A percentile compares a stretch with the other conserved stretches of the same genome.
These are phyloP conservation scores for Aechmea fasciata DNA, from an alignment of 176 grass and related monocot genomes.

Conservation along the genomic window DNA sequence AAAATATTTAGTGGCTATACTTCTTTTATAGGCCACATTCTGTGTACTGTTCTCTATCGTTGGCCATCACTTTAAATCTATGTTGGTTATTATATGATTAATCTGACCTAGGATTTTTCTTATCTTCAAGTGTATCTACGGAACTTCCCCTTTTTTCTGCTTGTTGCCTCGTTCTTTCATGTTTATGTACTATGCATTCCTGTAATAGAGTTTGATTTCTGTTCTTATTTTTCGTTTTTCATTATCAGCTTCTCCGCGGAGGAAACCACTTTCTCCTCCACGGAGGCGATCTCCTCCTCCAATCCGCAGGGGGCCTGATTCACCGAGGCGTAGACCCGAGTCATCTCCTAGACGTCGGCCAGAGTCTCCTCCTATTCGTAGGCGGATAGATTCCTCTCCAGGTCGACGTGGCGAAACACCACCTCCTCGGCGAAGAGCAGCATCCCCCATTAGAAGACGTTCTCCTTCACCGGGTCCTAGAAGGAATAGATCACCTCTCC, in stretches of 20 bases:
- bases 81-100: too few species aligned
- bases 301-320: conserved; percentile 40
- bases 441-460: conserved; percentile 74
- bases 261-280: conserved; percentile 50
- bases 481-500: conserved; percentile 63
- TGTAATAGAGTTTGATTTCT: background rate
- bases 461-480: conserved; percentile 78
- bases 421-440: conserved; percentile 42
- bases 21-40: too few species aligned
- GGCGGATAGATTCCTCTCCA: conserved; percentile 34
- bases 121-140: background rate
- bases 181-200: background rate
- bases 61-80: too few species aligned
- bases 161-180: background rate
- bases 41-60: too few species aligned
- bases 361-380: conserved; percentile 62
- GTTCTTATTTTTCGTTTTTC: conserved; percentile 8
- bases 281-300: conserved; percentile 54
- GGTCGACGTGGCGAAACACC: conserved; percentile 41
- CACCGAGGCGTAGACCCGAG: conserved; percentile 36
- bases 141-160: conserved; percentile 12
- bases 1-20: background rate
- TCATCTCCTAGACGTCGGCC: conserved; percentile 49
- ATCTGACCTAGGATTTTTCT: too few species aligned
- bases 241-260: conserved; percentile 58